Percentiles rank a stretch among this genome's conserved stretches.
phyloP scores from a whole-genome alignment of 164 flowering plant species.

The Liquidambar formosana region DNA sequence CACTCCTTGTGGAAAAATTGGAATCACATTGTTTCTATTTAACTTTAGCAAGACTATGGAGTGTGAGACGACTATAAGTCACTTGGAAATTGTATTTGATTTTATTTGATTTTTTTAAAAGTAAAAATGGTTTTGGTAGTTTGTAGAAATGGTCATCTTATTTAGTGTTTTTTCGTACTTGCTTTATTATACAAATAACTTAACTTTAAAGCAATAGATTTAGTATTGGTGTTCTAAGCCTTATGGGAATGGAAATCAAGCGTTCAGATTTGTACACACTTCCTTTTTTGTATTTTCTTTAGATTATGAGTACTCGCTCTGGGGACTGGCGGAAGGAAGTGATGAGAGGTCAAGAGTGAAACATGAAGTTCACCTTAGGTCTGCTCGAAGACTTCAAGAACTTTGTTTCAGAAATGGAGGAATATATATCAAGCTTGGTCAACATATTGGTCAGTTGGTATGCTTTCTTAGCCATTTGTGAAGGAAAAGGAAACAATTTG shows the following conservation, averaged over 20 bases:
- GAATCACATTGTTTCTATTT: no score
- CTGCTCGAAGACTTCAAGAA: slow-evolving; percentile 78
- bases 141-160: no score
- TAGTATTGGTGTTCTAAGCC: no score
- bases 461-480: slow-evolving; percentile 15
- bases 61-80: no score
- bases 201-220: no score
- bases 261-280: not conserved
- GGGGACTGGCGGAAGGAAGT: slow-evolving; percentile 85
- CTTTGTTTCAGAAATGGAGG: slow-evolving; percentile 95
- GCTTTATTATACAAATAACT: no score
- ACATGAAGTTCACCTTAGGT: slow-evolving; percentile 81
- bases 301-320: slow-evolving; percentile 90
- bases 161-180: no score
- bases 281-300: slow-evolving; percentile 1
- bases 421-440: slow-evolving; percentile 95
- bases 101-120: no score
- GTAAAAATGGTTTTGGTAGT: no score
- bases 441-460: slow-evolving; percentile 94
- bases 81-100: no score
- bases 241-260: not conserved
- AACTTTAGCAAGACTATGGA: no score
- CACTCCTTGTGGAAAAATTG: no score
- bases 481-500: not conserved
- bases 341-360: slow-evolving; percentile 58